A percentile compares a stretch with the other conserved stretches of the same genome.
Evolutionary conservation across 768 basidiomycete species (phyloP).

Genomic region (Boletus rufocinnamomeus): DNA sequence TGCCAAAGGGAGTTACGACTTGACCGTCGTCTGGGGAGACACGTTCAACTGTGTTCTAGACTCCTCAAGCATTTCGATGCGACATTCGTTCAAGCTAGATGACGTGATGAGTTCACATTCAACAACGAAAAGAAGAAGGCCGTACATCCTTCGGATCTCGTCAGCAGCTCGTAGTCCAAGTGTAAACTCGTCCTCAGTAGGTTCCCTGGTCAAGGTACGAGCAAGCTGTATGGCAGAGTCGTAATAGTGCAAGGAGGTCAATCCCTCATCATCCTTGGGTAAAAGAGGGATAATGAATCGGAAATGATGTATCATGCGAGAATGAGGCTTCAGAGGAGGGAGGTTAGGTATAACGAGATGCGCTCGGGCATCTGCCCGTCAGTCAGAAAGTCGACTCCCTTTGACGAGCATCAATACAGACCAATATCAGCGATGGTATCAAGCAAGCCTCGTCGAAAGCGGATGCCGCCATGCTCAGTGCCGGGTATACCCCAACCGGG

Average conservation of each 20-base stretch:
- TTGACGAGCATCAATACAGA: conserved; percentile 34
- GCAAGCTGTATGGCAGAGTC: conserved; percentile 77
- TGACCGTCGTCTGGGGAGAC: conserved; percentile 20
- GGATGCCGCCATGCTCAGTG: conserved; percentile 57
- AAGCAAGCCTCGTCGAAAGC: conserved; percentile 68
- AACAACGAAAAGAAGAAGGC: background rate
- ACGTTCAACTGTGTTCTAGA: conserved; percentile 47
- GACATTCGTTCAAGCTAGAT: conserved; percentile 60
- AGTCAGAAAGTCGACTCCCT: conserved; percentile 8
- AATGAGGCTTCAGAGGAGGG: conserved; percentile 68
- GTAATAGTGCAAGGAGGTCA: conserved; percentile 72
- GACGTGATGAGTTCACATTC: background rate
- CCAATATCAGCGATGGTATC: conserved; percentile 73
- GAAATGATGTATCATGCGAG: conserved; percentile 79
- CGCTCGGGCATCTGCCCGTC: conserved; percentile 58
- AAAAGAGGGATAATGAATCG: conserved; percentile 70
- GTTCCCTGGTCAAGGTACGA: conserved; percentile 58
- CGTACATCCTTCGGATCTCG: conserved; percentile 61
- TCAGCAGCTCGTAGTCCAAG: conserved; percentile 61
- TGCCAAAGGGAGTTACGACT: conserved; percentile 2
- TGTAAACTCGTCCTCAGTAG: conserved; percentile 67
- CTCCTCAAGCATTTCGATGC: conserved; percentile 62
- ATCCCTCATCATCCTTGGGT: conserved; percentile 59
- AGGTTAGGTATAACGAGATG: conserved; percentile 73
- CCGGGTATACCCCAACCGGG: conserved; percentile 79